Base-by-base conservation (phyloP, 306 rosid species). In the Acmispon strigosus region DNA sequence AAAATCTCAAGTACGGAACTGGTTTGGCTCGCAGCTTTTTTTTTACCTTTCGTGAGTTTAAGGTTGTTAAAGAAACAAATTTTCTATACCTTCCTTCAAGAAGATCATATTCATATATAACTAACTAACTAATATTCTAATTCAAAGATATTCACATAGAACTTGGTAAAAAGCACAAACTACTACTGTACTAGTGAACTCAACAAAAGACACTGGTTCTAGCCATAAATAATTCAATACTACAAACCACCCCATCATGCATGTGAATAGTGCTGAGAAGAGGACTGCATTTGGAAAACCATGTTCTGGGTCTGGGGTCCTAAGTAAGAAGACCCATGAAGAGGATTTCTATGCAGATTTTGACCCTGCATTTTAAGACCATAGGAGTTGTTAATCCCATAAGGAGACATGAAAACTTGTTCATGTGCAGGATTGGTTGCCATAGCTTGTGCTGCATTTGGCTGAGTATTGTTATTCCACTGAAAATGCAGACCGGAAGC, bases 251-350 rank as follows among this genome's bases (percentile, higher is more conserved):
- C 29, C 43, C 37, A 57, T 82, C 82, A 87, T 74, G 84, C 88
- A 64, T 70, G 86, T 2, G 79, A 80, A 76, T 84, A 82, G 77
- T 66, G 72, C 57, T 82, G 92, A 34, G 86, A 34, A 34, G 86
- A 34, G 20, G 90, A 76, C 52, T 90, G 89, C 90, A 83, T 78
- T 81, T 86, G 96, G 66, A 84, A 88, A 71, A 70, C 84, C 86
- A 90, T 66, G 80, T 85, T 88, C 54, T 74, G 96, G 70, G 88
- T 76, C 49, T 81, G 96, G 78, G 85, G 78, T 76, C 74, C 92
- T 48, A 80, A 64, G 85, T 79, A 86, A 56, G 88, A 78, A 73
- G 85, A 67, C 39, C 84, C 83, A 37, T 83, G 81, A 70, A 79
- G 77, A 45, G 82, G 71, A 83, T 64, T 78, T 72, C 76, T 81